Evolutionary conservation across 1,139 yeast genomes (phyloP), one percentile per base, ranked within the genome.

Genomic region (Wickerhamomyces sp.): DNA sequence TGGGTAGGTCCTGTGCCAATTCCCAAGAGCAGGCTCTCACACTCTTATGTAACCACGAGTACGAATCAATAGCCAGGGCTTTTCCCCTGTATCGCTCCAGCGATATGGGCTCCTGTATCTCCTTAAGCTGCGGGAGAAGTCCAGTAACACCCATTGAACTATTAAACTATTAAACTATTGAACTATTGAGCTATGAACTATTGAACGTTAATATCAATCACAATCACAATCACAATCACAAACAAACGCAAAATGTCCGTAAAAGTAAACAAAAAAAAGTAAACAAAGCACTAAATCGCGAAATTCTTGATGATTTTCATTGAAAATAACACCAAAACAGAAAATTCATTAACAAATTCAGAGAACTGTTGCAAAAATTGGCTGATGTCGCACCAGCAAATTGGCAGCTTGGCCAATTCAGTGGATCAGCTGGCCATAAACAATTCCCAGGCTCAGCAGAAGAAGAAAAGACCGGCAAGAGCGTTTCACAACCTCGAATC

Each of bases 31-130:
- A 90, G 13, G 88, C 69, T 35, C 83, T 74, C 4, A 87, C 78
- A 3, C 95, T 90, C 45, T 88, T 76, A 61, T 94, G 98, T 10
- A 94, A 72, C 99, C 99, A 94, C 1, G 97, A 92, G 57, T 89
- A 94, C 1, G 96, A 92, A 58, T 94, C 99, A 18, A 94, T 81
- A 0, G 96, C 99, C 34, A 94, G 65, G 0, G 88, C 80, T 54
- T 80, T 73, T 2, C 96, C 97, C 14, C 76, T 63, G 59, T 79
- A 87, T 33, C 74, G 64, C 40, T 74, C 72, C 28, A 90, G 63
- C 1, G 81, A 63, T 3, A 76, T 70, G 0, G 74, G 69, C 37
- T 72, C 72, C 54, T 85, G 95, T 31, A 86, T 81, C 33, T 84
- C 78, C 56, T 82, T 85, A 47, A 90, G 68, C 45, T 74, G 76